Evolutionary conservation across 345 rosid genomes (phyloP).

Genomic region (Viola odorata): DNA sequence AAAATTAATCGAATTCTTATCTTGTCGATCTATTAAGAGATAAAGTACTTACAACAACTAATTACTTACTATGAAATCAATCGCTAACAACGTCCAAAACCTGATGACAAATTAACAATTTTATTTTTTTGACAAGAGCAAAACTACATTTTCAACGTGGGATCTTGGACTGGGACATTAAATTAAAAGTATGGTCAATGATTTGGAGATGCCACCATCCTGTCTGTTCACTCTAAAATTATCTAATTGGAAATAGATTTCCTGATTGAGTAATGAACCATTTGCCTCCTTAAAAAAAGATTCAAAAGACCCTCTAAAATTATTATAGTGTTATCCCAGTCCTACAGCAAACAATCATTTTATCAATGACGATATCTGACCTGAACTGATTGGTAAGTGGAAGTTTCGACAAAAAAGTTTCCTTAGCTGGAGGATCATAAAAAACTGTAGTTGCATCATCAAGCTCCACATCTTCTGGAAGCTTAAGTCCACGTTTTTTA

Average conservation of each 20-base stretch:
- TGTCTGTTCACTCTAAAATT: no score
- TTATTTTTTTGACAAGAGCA: no score
- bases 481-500: slow-evolving; percentile 37
- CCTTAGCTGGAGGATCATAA: slow-evolving; percentile 51
- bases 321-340: neutral
- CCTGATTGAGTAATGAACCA: neutral
- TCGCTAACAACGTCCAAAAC: no score
- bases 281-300: neutral
- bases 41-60: no score
- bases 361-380: slow-evolving; percentile 23
- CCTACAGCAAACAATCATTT: neutral
- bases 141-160: no score
- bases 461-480: slow-evolving; percentile 19
- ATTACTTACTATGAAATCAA: no score
- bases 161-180: no score
- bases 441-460: slow-evolving; percentile 13
- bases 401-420: slow-evolving; percentile 35
- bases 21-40: no score
- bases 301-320: neutral
- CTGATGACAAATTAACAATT: no score
- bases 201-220: no score
- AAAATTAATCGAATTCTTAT: neutral
- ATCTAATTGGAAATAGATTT: no score
- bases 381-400: slow-evolving; percentile 57
- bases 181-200: no score